A percentile compares a stretch with the other conserved stretches of the same genome.
Conservation (phyloP, 257 asterid species). For the Nicotiana otophora region DNA sequence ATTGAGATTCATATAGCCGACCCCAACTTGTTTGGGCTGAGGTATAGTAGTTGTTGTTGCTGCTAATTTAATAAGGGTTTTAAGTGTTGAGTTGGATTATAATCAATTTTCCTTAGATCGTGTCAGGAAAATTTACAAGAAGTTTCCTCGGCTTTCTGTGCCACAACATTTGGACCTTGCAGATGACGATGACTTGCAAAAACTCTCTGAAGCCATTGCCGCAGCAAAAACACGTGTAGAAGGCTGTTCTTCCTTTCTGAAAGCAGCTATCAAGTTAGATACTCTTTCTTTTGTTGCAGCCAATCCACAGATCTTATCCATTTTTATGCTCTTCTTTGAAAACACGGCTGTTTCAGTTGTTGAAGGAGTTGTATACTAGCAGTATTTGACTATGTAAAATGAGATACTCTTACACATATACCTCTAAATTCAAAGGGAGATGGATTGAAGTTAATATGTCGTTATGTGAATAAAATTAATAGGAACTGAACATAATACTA, state of each 20-base stretch:
- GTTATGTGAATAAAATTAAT: not conserved
- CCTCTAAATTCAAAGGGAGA: not conserved
- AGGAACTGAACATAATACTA: not conserved
- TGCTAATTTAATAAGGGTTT: conserved; percentile 1
- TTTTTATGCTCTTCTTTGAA: not conserved
- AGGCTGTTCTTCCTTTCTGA: conserved; percentile 80
- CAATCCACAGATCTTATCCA: not conserved
- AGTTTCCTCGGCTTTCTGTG: conserved; percentile 71
- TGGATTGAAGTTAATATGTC: not conserved
- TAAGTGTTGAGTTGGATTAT: conserved; percentile 15
- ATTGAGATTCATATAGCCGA: not conserved
- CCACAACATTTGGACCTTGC: conserved; percentile 83
- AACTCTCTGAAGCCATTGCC: conserved; percentile 78
- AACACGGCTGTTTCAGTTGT: not conserved
- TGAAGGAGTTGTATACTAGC: not conserved
- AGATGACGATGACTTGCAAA: conserved; percentile 82
- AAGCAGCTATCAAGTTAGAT: conserved; percentile 74
- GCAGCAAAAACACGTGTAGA: conserved; percentile 94
- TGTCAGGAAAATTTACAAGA: conserved; percentile 65
- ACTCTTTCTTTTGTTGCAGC: conserved; percentile 13
- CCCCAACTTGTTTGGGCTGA: not conserved
- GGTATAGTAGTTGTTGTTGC: not conserved
- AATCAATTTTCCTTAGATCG: conserved; percentile 48
- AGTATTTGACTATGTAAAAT: not conserved
- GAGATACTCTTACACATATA: not conserved